Percentiles rank a stretch among this genome's conserved stretches.
phyloP scores from a whole-genome alignment of 2,329 filamentous ascomycete genomes.

The Ceratocystis harringtonii region DNA sequence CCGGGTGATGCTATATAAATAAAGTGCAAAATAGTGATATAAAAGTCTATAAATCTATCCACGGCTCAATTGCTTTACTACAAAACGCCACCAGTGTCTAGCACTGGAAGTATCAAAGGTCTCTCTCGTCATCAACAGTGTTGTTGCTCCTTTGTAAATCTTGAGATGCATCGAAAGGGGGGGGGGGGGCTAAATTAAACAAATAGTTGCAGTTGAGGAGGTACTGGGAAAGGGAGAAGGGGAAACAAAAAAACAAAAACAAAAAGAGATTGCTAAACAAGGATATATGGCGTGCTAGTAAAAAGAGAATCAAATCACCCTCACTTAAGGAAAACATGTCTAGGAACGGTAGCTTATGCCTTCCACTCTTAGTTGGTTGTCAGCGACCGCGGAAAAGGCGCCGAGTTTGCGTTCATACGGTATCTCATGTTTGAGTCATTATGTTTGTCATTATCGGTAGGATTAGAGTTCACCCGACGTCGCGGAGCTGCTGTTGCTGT shows the following conservation, averaged over 20 bases:
- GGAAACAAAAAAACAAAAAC: background rate
- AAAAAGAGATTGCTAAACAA: background rate
- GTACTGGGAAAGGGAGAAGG: no score
- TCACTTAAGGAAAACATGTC: background rate
- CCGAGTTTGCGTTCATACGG: background rate
- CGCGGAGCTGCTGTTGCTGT: slow-evolving; percentile 5
- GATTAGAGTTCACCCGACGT: slow-evolving; percentile 10
- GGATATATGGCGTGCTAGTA: slow-evolving; percentile 1
- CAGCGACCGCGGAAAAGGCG: slow-evolving; percentile 8
- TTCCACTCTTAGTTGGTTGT: slow-evolving; percentile 7
- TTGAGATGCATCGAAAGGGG: background rate
- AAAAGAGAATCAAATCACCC: slow-evolving; percentile 1
- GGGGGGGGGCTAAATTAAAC: background rate
- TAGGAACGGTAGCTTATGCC: background rate
- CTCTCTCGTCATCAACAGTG: background rate
- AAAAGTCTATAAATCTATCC: slow-evolving; percentile 9
- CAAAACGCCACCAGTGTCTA: background rate
- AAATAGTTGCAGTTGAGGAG: background rate
- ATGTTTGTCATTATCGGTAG: slow-evolving; percentile 12
- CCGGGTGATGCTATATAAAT: background rate
- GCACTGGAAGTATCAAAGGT: background rate
- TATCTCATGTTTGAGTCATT: slow-evolving; percentile 1
- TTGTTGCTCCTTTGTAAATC: slow-evolving; percentile 5
- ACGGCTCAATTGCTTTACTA: background rate
- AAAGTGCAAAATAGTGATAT: background rate